phyloP scores from a whole-genome alignment of 768 basidiomycete species.

The Tylopilus plumbeoviolaceoides region DNA sequence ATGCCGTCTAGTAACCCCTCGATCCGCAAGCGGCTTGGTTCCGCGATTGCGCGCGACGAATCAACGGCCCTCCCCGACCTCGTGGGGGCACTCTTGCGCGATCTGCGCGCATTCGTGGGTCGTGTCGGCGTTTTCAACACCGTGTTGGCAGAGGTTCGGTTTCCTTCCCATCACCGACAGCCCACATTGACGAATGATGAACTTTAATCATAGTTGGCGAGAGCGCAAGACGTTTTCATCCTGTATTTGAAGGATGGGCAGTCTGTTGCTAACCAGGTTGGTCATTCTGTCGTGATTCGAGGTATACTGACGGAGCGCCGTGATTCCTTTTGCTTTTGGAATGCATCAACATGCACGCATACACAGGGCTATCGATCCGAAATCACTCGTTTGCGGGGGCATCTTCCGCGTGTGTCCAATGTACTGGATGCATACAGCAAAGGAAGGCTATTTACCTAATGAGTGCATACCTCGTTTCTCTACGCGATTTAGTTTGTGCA shows the following conservation, averaged over 20 bases:
- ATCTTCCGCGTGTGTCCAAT: conserved; percentile 10
- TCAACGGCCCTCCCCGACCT: background rate
- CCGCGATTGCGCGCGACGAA: background rate
- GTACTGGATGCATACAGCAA: conserved; percentile 20
- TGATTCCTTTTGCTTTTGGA: background rate
- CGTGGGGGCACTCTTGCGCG: conserved; percentile 2
- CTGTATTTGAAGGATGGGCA: conserved; percentile 21
- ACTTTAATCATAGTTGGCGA: conserved; percentile 6
- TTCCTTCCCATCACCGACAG: no score
- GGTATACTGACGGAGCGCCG: background rate
- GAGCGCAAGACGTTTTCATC: conserved; percentile 16
- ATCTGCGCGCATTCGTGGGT: conserved; percentile 8
- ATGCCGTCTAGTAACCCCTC: background rate
- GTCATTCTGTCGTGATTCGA: background rate
- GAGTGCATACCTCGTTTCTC: no score
- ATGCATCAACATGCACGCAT: background rate
- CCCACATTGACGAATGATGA: background rate
- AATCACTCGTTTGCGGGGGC: conserved; percentile 15
- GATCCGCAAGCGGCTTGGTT: background rate
- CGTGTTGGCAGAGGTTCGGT: conserved; percentile 14
- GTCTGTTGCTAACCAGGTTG: conserved; percentile 9
- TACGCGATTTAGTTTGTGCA: background rate
- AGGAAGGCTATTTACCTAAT: background rate
- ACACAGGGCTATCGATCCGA: conserved; percentile 14
- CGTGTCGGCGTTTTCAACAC: conserved; percentile 8